These are phyloP conservation scores for Candida easanensis DNA, from an alignment of 805 yeast species.

Conservation along the genomic window DNA sequence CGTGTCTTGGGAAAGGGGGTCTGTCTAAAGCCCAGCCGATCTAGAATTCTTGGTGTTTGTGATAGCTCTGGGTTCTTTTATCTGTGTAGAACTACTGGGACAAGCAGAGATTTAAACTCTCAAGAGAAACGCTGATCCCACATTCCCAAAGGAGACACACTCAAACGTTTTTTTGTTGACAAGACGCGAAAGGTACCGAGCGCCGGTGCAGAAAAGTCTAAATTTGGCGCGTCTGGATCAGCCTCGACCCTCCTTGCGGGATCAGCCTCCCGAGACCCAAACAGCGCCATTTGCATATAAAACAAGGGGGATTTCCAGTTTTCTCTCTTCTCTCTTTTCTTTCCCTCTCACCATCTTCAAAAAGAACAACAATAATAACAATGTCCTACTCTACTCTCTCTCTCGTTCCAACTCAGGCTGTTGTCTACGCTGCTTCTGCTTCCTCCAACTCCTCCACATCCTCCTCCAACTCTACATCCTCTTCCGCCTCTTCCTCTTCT, in stretches of 20 bases:
- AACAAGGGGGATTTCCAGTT: background rate
- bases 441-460: slow-evolving; percentile 17
- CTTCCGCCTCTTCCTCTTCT: slow-evolving; percentile 24
- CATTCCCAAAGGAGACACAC: background rate
- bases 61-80: too few species aligned
- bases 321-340: background rate
- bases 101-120: too few species aligned
- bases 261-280: background rate
- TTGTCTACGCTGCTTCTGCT: slow-evolving; percentile 17
- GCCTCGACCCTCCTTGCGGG: background rate
- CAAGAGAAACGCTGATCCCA: too few species aligned
- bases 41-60: too few species aligned
- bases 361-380: background rate
- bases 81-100: too few species aligned
- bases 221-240: background rate
- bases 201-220: background rate
- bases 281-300: background rate
- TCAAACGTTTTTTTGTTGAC: background rate
- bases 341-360: background rate
- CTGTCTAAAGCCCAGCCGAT: too few species aligned
- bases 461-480: slow-evolving; percentile 21
- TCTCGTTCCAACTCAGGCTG: slow-evolving; percentile 29
- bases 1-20: too few species aligned
- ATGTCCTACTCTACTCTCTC: slow-evolving; percentile 20
- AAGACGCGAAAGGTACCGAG: background rate